These are phyloP conservation scores for Trypanosoma boissoni DNA, from an alignment of 208 protist species.

Conservation along the genomic window DNA sequence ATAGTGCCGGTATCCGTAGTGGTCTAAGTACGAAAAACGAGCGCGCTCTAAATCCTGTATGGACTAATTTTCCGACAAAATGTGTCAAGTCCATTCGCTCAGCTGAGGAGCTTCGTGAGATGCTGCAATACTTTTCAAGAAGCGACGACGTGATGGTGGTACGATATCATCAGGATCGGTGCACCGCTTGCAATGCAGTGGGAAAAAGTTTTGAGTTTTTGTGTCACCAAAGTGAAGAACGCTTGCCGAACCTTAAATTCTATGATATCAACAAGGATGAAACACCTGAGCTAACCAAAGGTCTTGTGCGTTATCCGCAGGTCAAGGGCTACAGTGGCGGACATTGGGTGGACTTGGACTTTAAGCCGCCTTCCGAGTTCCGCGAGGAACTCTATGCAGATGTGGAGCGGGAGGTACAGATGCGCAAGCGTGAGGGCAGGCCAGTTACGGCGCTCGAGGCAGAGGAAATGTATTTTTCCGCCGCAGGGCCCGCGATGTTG, in stretches of 20 bases:
- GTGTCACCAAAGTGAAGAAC: slow-evolving; percentile 60
- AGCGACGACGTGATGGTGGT: slow-evolving; percentile 82
- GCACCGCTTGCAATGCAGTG: slow-evolving; percentile 82
- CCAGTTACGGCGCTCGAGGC: slow-evolving; percentile 79
- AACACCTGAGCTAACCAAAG: slow-evolving; percentile 55
- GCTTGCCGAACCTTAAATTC: slow-evolving; percentile 57
- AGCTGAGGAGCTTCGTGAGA: slow-evolving; percentile 68
- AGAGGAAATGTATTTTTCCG: slow-evolving; percentile 88
- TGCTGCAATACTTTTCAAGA: slow-evolving; percentile 73
- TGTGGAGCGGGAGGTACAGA: slow-evolving; percentile 57
- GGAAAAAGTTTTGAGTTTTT: slow-evolving; percentile 79
- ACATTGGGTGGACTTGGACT: slow-evolving; percentile 82
- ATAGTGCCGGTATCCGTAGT: slow-evolving; percentile 65
- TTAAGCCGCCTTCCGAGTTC: slow-evolving; percentile 72
- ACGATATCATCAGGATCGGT: slow-evolving; percentile 77
- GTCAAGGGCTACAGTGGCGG: slow-evolving; percentile 80
- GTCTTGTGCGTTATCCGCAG: slow-evolving; percentile 80
- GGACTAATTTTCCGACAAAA: slow-evolving; percentile 63
- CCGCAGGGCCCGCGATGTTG: slow-evolving; percentile 68
- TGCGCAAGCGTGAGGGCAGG: slow-evolving; percentile 38
- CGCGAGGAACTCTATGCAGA: slow-evolving; percentile 68
- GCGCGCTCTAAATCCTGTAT: slow-evolving; percentile 59
- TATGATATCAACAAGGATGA: slow-evolving; percentile 75
- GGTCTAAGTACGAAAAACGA: slow-evolving; percentile 47
- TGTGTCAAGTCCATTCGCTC: slow-evolving; percentile 64